Percentiles rank a stretch among this genome's conserved stretches.
phyloP scores from a whole-genome alignment of 2,329 filamentous ascomycete species.

The Aspergillus sojae region DNA sequence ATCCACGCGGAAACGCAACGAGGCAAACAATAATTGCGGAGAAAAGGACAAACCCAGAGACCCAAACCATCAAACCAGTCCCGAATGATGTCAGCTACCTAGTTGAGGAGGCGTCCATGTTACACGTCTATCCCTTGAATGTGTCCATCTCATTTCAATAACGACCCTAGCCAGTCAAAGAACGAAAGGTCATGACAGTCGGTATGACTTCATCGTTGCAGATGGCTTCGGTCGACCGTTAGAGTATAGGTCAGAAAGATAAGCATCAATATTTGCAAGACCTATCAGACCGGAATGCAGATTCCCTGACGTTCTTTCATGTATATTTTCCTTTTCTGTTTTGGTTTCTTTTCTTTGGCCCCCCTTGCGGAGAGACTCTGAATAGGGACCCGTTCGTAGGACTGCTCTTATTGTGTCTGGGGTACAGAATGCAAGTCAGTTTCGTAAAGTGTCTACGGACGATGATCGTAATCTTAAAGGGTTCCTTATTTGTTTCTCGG shows the following conservation, averaged over 20 bases:
- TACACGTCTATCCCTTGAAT: background rate
- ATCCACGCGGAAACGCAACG: background rate
- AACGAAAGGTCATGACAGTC: background rate
- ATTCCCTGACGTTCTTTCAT: background rate
- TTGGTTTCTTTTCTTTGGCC: background rate
- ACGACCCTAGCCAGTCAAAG: background rate
- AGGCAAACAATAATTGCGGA: background rate
- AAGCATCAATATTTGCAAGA: background rate
- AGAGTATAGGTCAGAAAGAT: conserved; percentile 1
- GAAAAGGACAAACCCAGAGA: too few species aligned
- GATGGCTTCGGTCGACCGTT: background rate
- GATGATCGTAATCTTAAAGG: conserved; percentile 1
- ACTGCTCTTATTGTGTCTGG: background rate
- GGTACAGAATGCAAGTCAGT: conserved; percentile 5
- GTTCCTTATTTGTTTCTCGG: background rate
- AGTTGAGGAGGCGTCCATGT: background rate
- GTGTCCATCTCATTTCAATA: background rate
- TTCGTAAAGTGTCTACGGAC: background rate
- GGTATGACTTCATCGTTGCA: background rate
- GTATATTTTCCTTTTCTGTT: background rate
- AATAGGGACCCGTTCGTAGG: background rate
- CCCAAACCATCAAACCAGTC: too few species aligned
- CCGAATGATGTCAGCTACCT: background rate
- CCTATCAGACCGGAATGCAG: background rate
- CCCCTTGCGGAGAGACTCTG: background rate